Percentiles rank a stretch among this genome's conserved stretches.
phyloP scores from a whole-genome alignment of 1,139 yeast species.

The Pichia norvegensis region DNA sequence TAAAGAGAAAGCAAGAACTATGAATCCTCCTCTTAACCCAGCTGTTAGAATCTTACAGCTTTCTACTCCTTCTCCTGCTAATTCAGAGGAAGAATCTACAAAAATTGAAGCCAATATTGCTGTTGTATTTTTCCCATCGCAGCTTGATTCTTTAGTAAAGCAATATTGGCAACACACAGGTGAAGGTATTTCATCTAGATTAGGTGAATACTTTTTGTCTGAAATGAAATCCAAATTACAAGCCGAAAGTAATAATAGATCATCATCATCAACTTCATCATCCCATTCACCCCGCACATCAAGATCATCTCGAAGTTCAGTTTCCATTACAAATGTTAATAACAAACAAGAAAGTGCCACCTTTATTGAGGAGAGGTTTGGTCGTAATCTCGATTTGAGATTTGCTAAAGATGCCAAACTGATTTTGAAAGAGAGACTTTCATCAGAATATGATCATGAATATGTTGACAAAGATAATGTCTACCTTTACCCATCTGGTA shows the following conservation, averaged over 20 bases:
- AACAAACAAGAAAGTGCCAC: constrained; percentile 48
- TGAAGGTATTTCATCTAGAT: constrained; percentile 84
- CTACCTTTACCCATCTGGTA: constrained; percentile 80
- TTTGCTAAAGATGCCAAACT: constrained; percentile 68
- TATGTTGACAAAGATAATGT: constrained; percentile 51
- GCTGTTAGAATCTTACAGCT: constrained; percentile 67
- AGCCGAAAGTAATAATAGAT: constrained; percentile 19
- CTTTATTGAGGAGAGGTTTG: constrained; percentile 82
- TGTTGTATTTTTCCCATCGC: constrained; percentile 63
- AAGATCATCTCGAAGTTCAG: constrained; percentile 21
- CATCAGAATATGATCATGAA: constrained; percentile 43
- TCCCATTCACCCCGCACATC: constrained; percentile 18
- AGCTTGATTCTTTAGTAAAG: constrained; percentile 56
- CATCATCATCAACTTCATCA: constrained; percentile 15
- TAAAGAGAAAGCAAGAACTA: constrained; percentile 29
- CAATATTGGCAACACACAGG: constrained; percentile 97
- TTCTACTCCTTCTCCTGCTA: constrained; percentile 61
- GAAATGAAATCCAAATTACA: constrained; percentile 43
- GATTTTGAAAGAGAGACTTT: constrained; percentile 67
- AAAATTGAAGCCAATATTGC: constrained; percentile 63
- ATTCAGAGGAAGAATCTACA: constrained; percentile 49
- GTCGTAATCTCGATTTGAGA: constrained; percentile 75
- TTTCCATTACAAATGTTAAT: constrained; percentile 4
- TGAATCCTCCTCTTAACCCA: constrained; percentile 22
- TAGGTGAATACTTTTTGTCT: constrained; percentile 74